A percentile compares a stretch with the other conserved stretches of the same genome.
Evolutionary conservation across 2,329 filamentous ascomycete genomes (phyloP).

Genomic region (Hymenoscyphus scutula): DNA sequence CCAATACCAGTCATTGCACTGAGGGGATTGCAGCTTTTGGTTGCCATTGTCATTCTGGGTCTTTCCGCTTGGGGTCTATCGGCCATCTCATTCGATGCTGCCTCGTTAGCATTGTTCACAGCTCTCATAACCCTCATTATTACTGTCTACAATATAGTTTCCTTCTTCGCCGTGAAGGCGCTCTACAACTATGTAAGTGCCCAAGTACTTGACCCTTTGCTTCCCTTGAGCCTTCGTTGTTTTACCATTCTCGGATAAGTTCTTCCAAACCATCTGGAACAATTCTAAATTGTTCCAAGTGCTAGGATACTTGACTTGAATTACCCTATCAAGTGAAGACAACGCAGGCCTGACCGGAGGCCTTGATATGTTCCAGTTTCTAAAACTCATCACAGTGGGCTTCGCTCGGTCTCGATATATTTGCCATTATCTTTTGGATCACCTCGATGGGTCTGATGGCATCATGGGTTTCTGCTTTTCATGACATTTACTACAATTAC

Average conservation of each 20-base stretch:
- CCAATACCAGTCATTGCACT: conserved; percentile 4
- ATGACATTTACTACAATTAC: not conserved
- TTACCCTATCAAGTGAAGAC: not conserved
- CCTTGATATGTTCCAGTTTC: not conserved
- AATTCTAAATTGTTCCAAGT: too few relatives aligned
- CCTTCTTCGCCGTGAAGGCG: not conserved
- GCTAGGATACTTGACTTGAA: too few relatives aligned
- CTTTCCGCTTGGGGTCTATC: conserved; percentile 6
- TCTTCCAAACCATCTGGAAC: not conserved
- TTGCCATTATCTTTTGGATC: conserved; percentile 12
- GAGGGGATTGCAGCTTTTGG: not conserved
- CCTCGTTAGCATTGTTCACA: conserved; percentile 7
- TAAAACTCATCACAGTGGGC: conserved; percentile 8
- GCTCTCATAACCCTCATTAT: conserved; percentile 11
- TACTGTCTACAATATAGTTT: conserved; percentile 6
- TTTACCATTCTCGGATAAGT: too few relatives aligned
- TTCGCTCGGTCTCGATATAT: conserved; percentile 8
- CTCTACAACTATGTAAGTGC: conserved; percentile 11
- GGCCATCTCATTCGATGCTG: not conserved
- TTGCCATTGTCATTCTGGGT: conserved; percentile 7
- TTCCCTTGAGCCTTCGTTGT: not conserved
- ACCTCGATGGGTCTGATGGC: conserved; percentile 9
- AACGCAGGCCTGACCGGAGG: not conserved
- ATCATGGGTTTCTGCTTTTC: conserved; percentile 1
- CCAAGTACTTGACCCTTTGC: not conserved